Evolutionary conservation across 352 stramenopile species (phyloP).

Genomic region (Globisporangium abappressorium): DNA sequence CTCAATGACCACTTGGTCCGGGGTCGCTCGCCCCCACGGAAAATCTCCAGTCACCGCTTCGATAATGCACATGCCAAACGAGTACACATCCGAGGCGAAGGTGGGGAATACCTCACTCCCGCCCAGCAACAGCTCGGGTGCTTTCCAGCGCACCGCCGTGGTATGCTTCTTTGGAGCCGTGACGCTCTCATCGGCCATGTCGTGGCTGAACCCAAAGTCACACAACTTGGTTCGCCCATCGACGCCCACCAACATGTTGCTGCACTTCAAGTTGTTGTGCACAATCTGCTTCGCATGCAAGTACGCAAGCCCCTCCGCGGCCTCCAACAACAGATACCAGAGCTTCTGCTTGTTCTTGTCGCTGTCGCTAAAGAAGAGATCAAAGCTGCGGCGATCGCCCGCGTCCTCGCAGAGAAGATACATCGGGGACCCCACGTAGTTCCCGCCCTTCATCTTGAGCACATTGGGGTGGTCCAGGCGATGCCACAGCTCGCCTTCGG

Average conservation of each 20-base stretch:
- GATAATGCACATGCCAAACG: constrained; percentile 30
- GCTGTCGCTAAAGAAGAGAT: constrained; percentile 13
- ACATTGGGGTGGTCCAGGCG: constrained; percentile 26
- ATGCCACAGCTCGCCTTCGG: constrained; percentile 27
- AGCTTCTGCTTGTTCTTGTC: constrained; percentile 6
- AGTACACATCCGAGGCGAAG: constrained; percentile 26
- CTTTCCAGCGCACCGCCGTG: constrained; percentile 23
- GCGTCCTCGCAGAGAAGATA: constrained; percentile 29
- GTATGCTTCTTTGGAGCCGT: constrained; percentile 3
- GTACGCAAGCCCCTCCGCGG: constrained; percentile 31
- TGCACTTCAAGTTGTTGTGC: constrained; percentile 37
- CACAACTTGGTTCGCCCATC: constrained; percentile 27
- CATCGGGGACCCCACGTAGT: constrained; percentile 22
- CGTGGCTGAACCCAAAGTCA: constrained; percentile 24
- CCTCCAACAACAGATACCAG: constrained; percentile 12
- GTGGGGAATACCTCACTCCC: constrained; percentile 2
- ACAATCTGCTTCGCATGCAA: constrained; percentile 29
- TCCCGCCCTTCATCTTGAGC: constrained; percentile 26
- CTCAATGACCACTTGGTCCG: constrained; percentile 16
- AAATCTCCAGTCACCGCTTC: constrained; percentile 21
- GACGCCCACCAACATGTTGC: constrained; percentile 29
- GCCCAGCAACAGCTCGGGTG: constrained; percentile 18
- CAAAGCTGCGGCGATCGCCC: constrained; percentile 22
- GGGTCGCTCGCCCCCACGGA: constrained; percentile 19
- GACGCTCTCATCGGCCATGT: background rate